A percentile compares a stretch with the other conserved stretches of the same genome.
phyloP scores from a whole-genome alignment of 805 yeast genomes.

The Starmerella vaccinii region DNA sequence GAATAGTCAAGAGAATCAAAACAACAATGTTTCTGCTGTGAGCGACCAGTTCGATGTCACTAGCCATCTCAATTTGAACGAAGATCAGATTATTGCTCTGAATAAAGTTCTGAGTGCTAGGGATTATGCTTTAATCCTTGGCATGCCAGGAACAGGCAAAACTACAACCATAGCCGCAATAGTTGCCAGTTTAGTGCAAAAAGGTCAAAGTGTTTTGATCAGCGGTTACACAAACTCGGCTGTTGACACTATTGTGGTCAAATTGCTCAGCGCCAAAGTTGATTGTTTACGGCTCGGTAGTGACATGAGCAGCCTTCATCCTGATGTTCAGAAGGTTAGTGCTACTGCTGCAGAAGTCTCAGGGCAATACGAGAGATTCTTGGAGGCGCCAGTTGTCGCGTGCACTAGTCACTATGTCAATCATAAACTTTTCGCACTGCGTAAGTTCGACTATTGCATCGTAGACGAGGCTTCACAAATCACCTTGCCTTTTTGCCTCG shows the following conservation, averaged over 20 bases:
- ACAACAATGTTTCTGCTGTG: neutral
- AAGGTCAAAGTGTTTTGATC: slow-evolving; percentile 58
- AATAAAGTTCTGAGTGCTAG: slow-evolving; percentile 50
- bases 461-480: slow-evolving; percentile 96
- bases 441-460: slow-evolving; percentile 80
- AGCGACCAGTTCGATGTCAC: neutral
- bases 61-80: slow-evolving; percentile 39
- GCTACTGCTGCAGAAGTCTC: slow-evolving; percentile 2
- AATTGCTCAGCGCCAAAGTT: slow-evolving; percentile 42
- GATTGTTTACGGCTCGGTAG: slow-evolving; percentile 62
- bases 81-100: slow-evolving; percentile 63
- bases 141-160: slow-evolving; percentile 98
- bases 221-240: slow-evolving; percentile 93
- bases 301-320: slow-evolving; percentile 39
- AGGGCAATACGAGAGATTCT: slow-evolving; percentile 14
- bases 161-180: slow-evolving; percentile 80
- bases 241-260: slow-evolving; percentile 80
- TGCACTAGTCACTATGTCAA: slow-evolving; percentile 73
- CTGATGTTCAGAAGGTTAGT: slow-evolving; percentile 41
- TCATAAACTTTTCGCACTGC: slow-evolving; percentile 48
- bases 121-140: slow-evolving; percentile 74
- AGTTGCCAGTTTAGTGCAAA: slow-evolving; percentile 48
- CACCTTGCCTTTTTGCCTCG: slow-evolving; percentile 80
- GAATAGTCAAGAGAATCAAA: neutral
- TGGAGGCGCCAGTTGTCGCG: slow-evolving; percentile 67